These are phyloP conservation scores for Mortierella antarctica DNA, from an alignment of 192 early-diverging fungal genomes.

Conservation along the genomic window DNA sequence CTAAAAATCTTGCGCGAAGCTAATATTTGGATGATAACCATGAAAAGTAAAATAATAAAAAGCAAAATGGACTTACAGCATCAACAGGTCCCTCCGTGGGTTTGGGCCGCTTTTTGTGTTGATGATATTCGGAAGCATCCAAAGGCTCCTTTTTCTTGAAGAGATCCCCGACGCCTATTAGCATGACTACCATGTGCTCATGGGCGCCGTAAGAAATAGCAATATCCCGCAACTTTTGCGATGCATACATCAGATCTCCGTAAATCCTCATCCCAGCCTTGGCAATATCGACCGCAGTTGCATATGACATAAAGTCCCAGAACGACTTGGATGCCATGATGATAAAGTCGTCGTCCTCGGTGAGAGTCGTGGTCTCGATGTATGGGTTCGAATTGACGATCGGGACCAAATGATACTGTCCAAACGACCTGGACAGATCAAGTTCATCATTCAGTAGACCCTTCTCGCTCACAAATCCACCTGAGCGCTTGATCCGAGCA, in stretches of 20 bases:
- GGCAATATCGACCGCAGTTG: slow-evolving; percentile 88
- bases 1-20: not conserved
- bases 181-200: slow-evolving; percentile 88
- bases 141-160: slow-evolving; percentile 62
- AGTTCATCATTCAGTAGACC: slow-evolving; percentile 82
- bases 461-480: slow-evolving; percentile 82
- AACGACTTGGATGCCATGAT: slow-evolving; percentile 80
- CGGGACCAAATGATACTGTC: slow-evolving; percentile 86
- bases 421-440: slow-evolving; percentile 86
- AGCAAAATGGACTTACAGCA: slow-evolving; percentile 57
- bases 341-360: slow-evolving; percentile 85
- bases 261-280: slow-evolving; percentile 68
- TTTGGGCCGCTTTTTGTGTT: slow-evolving; percentile 57
- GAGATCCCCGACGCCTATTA: slow-evolving; percentile 86
- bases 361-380: slow-evolving; percentile 77
- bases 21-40: not conserved
- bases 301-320: slow-evolving; percentile 84
- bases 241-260: slow-evolving; percentile 79
- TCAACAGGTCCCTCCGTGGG: slow-evolving; percentile 65
- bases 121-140: slow-evolving; percentile 30
- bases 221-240: slow-evolving; percentile 87
- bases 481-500: slow-evolving; percentile 79
- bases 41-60: not conserved
- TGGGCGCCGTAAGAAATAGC: slow-evolving; percentile 85
- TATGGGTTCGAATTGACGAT: slow-evolving; percentile 89